Evolutionary conservation across 2,329 filamentous ascomycete genomes (phyloP).

Genomic region (Lojkania enalia): DNA sequence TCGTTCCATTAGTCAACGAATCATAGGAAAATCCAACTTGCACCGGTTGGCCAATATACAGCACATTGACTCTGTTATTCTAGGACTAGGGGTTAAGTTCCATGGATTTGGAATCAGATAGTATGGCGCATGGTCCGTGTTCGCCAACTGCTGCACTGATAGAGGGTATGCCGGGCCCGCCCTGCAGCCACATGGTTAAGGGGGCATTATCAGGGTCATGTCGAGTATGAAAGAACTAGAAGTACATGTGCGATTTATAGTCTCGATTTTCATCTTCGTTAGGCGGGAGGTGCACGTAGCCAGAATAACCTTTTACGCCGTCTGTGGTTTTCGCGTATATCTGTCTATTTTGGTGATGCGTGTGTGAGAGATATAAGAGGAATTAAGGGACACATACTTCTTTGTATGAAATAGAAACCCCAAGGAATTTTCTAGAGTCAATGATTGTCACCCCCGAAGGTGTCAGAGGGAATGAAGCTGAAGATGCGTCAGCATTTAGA

Average conservation of each 20-base stretch:
- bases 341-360: conserved; percentile 10
- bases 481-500: conserved; percentile 1
- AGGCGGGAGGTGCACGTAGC: conserved; percentile 59
- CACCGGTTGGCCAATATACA: conserved; percentile 68
- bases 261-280: conserved; percentile 42
- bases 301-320: conserved; percentile 58
- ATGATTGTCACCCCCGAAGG: conserved; percentile 13
- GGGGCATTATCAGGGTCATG: conserved; percentile 58
- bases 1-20: conserved; percentile 18
- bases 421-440: conserved; percentile 14
- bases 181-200: conserved; percentile 61
- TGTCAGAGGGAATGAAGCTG: conserved; percentile 17
- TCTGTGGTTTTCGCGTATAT: conserved; percentile 60
- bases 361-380: background rate
- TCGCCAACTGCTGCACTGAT: conserved; percentile 44
- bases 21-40: conserved; percentile 60
- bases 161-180: conserved; percentile 54
- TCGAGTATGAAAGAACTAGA: conserved; percentile 64
- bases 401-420: conserved; percentile 43
- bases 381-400: conserved; percentile 27
- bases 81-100: conserved; percentile 60
- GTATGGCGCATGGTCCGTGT: conserved; percentile 58
- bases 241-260: conserved; percentile 61
- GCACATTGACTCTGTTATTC: conserved; percentile 58
- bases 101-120: conserved; percentile 52